A percentile compares a stretch with the other conserved stretches of the same genome.
Conservation (phyloP, 2,329 filamentous ascomycete species). For the Monilinia laxa region DNA sequence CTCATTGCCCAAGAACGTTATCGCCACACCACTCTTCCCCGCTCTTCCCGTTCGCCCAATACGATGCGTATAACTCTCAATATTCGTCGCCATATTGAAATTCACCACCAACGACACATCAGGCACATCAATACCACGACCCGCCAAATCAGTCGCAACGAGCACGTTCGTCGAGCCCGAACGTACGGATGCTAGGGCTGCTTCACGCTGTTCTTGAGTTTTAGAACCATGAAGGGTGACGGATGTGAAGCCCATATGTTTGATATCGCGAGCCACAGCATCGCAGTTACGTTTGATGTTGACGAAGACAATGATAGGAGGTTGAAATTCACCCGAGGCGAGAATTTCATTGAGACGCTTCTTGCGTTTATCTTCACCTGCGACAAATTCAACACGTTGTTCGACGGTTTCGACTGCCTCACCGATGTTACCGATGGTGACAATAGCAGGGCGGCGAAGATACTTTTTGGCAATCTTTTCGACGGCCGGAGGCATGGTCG, state of each 20-base stretch:
- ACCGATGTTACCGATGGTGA: slow-evolving; percentile 90
- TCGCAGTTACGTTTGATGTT: slow-evolving; percentile 99
- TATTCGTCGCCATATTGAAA: slow-evolving; percentile 95
- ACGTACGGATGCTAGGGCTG: slow-evolving; percentile 81
- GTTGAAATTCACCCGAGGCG: slow-evolving; percentile 71
- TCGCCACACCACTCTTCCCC: slow-evolving; percentile 92
- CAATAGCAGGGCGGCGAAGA: slow-evolving; percentile 85
- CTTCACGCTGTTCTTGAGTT: slow-evolving; percentile 96
- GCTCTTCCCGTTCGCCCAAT: slow-evolving; percentile 96
- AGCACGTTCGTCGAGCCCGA: slow-evolving; percentile 80
- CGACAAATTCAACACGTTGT: slow-evolving; percentile 89
- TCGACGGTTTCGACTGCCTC: slow-evolving; percentile 98
- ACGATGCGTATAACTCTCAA: slow-evolving; percentile 95
- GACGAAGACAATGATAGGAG: slow-evolving; percentile 98
- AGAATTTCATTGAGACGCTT: slow-evolving; percentile 93
- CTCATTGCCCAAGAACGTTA: slow-evolving; percentile 91
- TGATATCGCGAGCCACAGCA: slow-evolving; percentile 89
- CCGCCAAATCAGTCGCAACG: slow-evolving; percentile 92
- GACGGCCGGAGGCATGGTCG: slow-evolving; percentile 90
- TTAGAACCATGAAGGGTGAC: slow-evolving; percentile 95
- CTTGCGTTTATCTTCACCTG: slow-evolving; percentile 93
- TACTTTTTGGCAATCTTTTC: slow-evolving; percentile 98
- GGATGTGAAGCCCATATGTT: slow-evolving; percentile 84
- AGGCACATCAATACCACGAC: slow-evolving; percentile 94
- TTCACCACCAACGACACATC: slow-evolving; percentile 95